Evolutionary conservation across 192 early-diverging fungal genomes (phyloP).

Genomic region (Endogone sp.): DNA sequence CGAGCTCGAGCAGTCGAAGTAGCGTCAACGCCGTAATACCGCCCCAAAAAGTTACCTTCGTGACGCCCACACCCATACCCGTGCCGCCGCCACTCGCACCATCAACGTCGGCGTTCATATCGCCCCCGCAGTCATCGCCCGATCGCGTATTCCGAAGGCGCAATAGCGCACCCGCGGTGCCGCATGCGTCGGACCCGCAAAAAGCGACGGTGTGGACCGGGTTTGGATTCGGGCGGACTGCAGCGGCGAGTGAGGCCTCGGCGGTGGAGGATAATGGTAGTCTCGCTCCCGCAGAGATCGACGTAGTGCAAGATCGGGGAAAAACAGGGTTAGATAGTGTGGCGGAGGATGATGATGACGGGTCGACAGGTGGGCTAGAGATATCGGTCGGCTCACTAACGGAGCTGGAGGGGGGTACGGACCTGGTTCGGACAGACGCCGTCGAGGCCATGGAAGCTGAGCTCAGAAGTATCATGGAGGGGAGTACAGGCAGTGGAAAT

Average conservation of each 20-base stretch:
- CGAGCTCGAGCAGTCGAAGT: not conserved
- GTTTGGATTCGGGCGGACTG: too few relatives aligned
- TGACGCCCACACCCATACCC: not conserved
- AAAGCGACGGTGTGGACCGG: too few relatives aligned
- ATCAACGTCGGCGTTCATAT: too few relatives aligned
- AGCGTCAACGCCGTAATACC: not conserved
- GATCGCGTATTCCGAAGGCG: too few relatives aligned
- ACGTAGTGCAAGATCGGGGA: too few relatives aligned
- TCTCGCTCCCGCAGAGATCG: too few relatives aligned
- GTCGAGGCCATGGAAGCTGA: constrained; percentile 51
- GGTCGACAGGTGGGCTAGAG: not conserved
- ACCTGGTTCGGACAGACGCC: constrained; percentile 11
- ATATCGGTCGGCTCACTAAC: constrained; percentile 13
- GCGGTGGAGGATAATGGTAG: too few relatives aligned
- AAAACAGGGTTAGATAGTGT: constrained; percentile 11
- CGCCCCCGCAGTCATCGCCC: too few relatives aligned
- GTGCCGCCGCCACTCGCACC: constrained; percentile 8
- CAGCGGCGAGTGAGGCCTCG: too few relatives aligned
- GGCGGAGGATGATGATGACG: constrained; percentile 16
- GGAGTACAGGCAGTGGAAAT: not conserved
- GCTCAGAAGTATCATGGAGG: constrained; percentile 50
- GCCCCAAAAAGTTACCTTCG: not conserved
- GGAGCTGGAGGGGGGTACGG: constrained; percentile 6
- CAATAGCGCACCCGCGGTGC: too few relatives aligned
- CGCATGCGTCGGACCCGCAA: too few relatives aligned